Percentiles rank a stretch among this genome's conserved stretches.
Evolutionary conservation across 208 protist genomes (phyloP).

Genomic region (Acanthamoeba triangularis): DNA sequence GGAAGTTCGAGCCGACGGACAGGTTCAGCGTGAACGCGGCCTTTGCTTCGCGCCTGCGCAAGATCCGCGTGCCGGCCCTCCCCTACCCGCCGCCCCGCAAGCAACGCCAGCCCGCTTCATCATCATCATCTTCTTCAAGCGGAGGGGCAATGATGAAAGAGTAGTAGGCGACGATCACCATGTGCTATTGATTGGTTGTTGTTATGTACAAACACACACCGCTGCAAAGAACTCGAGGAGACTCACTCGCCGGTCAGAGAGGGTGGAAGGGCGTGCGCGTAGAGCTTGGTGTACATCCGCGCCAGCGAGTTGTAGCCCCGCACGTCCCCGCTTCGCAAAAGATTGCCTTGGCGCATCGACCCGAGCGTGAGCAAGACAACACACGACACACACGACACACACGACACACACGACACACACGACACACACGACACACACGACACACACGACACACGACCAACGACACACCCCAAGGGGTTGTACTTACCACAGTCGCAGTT

Average conservation of each 20-base stretch:
- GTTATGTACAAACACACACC: no score
- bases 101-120: neutral
- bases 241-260: neutral
- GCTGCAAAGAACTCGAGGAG: neutral
- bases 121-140: no score
- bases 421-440: neutral
- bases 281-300: conserved; percentile 85
- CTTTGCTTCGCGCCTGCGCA: neutral
- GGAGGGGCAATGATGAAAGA: no score
- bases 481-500: conserved; percentile 88
- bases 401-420: neutral
- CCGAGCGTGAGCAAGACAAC: neutral
- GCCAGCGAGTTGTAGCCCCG: conserved; percentile 86
- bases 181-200: no score
- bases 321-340: conserved; percentile 85
- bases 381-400: neutral
- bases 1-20: neutral
- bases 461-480: neutral
- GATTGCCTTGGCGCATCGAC: conserved; percentile 76
- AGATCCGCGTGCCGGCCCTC: neutral
- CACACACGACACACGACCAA: neutral
- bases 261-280: conserved; percentile 48
- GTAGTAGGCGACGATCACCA: neutral
- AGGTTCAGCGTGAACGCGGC: neutral
- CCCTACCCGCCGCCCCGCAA: neutral